Percentiles rank a stretch among this genome's conserved stretches.
Evolutionary conservation across 768 basidiomycete species (phyloP).

Genomic region (Myochromella boudieri): DNA sequence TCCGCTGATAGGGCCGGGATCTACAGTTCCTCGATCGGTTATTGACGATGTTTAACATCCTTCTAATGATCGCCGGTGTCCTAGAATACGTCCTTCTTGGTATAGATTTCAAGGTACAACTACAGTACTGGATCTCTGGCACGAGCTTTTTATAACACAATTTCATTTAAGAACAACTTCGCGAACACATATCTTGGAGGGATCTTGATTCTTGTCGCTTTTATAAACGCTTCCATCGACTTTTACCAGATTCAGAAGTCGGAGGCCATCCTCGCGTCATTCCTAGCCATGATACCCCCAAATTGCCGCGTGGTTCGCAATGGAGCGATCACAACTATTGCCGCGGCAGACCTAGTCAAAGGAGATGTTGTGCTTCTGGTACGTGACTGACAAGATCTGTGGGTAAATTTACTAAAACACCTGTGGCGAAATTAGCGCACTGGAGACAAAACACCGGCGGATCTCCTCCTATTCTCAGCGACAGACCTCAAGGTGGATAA

Average conservation of each 20-base stretch:
- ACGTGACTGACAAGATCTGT: constrained; percentile 17
- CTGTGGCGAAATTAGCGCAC: constrained; percentile 40
- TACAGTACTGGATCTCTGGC: background rate
- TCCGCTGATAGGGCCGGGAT: constrained; percentile 6
- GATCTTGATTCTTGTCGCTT: constrained; percentile 66
- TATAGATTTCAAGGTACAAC: constrained; percentile 53
- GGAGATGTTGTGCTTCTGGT: constrained; percentile 68
- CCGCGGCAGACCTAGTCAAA: constrained; percentile 62
- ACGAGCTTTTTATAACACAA: constrained; percentile 12
- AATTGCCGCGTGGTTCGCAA: constrained; percentile 64
- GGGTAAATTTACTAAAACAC: background rate
- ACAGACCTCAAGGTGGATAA: constrained; percentile 72
- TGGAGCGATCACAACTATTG: constrained; percentile 50
- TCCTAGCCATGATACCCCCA: constrained; percentile 74
- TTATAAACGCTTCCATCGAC: constrained; percentile 70
- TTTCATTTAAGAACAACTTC: constrained; percentile 47
- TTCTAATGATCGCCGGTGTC: constrained; percentile 64
- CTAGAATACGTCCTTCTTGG: constrained; percentile 67
- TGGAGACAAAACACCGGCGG: constrained; percentile 73
- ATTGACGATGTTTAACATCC: constrained; percentile 63
- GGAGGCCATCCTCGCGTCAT: constrained; percentile 69
- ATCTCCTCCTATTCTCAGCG: constrained; percentile 57
- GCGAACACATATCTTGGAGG: constrained; percentile 69
- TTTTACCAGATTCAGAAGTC: constrained; percentile 75
- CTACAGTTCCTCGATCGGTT: constrained; percentile 63